Base-by-base conservation (phyloP, 2,329 filamentous ascomycete species). In the Ophiocordyceps robertsii region DNA sequence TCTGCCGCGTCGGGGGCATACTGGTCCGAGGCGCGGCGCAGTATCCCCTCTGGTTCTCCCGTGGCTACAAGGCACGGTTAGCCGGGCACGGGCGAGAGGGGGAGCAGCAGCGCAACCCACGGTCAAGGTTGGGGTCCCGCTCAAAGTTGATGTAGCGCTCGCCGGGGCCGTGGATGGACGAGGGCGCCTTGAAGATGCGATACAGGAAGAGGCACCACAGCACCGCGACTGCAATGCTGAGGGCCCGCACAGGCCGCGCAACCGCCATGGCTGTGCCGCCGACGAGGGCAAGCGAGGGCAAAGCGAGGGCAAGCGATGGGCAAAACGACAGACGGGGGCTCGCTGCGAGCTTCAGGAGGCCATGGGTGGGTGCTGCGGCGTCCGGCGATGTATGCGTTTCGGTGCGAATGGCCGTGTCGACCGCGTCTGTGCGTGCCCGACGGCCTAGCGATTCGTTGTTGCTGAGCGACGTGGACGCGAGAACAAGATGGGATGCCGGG, bases 71-170 rank as follows among this genome's bases (percentile, higher is more conserved):
- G 7, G 16, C 39, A 27, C 38, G 38, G 47, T 56, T 43, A 55
- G 47, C 41, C 14, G n/a, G 40, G 19, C 37, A 13, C 19, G 17
- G n/a, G 8, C 16, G 38, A 12, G 39, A 16, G 38, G 16, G 36
- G 40, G 44, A 41, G 29, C 39, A 46, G 29, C 39, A 46, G 32
- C 30, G 35, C 33, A 46, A 64, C 84, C 60, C 70, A 95, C 89
- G 79, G 63, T 95, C 88, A 56, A 89, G 61, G 56, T 90, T 86
- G 43, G 90, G 90, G 64, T 96, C 90, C 46, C 77, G 75, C 51
- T 82, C 77, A 65, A 82, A 78, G 56, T 81, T 75, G 43, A 56
- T 51, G 71, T 64, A 62, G 40, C 62, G 55, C 56, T 66, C 53
- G 55, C 64, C 53, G 55, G 60, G 56, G 47, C 61, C 55, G 54